Conservation (phyloP, 2,329 filamentous ascomycete genomes). For the Septoria petroselini region DNA sequence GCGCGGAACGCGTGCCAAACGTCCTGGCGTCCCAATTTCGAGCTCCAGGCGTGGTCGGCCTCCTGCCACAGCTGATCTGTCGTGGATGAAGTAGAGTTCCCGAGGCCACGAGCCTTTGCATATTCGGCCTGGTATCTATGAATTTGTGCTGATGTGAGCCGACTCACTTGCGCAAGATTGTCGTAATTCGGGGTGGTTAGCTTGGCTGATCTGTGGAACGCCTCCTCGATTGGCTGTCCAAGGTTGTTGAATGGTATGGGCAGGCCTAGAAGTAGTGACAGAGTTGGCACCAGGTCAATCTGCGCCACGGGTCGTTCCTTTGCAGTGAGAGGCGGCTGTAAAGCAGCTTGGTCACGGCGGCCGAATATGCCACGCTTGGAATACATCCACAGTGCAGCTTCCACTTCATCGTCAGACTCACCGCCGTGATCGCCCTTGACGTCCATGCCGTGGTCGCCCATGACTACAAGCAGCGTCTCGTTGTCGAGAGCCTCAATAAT, state of each 20-base stretch:
- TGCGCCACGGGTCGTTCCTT: conserved; percentile 74
- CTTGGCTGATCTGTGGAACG: conserved; percentile 64
- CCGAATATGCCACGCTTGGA: conserved; percentile 85
- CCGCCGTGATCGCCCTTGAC: conserved; percentile 96
- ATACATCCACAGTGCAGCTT: conserved; percentile 98
- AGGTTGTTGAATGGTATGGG: conserved; percentile 97
- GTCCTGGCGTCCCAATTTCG: conserved; percentile 32
- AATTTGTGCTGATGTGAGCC: conserved; percentile 78
- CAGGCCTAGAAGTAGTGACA: conserved; percentile 81
- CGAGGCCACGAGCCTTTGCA: conserved; percentile 66
- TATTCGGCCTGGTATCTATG: conserved; percentile 86
- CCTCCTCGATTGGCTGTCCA: conserved; percentile 88
- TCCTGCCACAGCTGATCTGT: conserved; percentile 55
- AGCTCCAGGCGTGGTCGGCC: conserved; percentile 56
- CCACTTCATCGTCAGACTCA: conserved; percentile 92
- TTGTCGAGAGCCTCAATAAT: conserved; percentile 74
- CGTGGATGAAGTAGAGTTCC: conserved; percentile 53
- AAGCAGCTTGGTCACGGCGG: conserved; percentile 60
- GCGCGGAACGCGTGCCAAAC: conserved; percentile 59
- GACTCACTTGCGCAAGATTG: conserved; percentile 73
- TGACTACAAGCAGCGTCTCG: conserved; percentile 82
- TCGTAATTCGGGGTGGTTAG: conserved; percentile 59
- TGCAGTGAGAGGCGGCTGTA: conserved; percentile 63
- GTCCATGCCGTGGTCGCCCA: conserved; percentile 99
- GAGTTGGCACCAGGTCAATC: conserved; percentile 91